Base-by-base conservation (phyloP, 176 grass and related monocot species). In the Puya raimondii region DNA sequence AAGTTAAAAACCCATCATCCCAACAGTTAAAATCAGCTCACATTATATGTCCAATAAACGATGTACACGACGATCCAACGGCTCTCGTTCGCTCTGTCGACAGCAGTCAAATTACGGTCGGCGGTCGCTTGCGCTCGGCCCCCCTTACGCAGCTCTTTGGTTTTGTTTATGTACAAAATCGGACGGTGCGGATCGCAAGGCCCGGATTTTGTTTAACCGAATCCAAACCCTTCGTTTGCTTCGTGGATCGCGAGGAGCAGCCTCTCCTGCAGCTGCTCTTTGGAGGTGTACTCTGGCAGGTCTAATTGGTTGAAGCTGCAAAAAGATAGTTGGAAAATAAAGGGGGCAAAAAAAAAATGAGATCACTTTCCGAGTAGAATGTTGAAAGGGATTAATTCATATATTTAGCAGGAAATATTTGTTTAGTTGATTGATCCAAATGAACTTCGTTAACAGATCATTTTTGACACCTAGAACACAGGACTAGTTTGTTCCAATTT, bases 241-340 rank as follows among this genome's bases (percentile, higher is more conserved):
- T 99, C 95, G 17, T 99, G 95, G 73, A 99, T 91, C 27, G 95
- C 95, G 23, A 99, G 73, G 14, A 99, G 82, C 58, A 99, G 77
- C 64, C 85, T 86, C 75, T 99, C 95, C 79, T 88, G 90, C 29
- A 99, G 78, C 78, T 99, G 95, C 63, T 88, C 95, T 75, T 91
- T 99, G 15, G 90, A 94, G 64, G 95, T 86, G 75, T 93, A 99
- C 74, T 99, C 95, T 29, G 95, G 95, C 67, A 99, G 69, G 66
- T 99, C 95, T 47, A 99, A 78, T 78, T 99, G 95, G 72, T 99
- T 99, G 82, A 99, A 99, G 85, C 95, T 99, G 84, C 70, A 84
- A 2, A 11, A 52, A 73, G 29, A 12, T 72, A 58, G 72, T 26
- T 13, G 0, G 48, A 81, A 13, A 51, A 64, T 13, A 69, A 18